These are phyloP conservation scores for Echites panduratus DNA, from an alignment of 257 asterid species.

Conservation along the genomic window DNA sequence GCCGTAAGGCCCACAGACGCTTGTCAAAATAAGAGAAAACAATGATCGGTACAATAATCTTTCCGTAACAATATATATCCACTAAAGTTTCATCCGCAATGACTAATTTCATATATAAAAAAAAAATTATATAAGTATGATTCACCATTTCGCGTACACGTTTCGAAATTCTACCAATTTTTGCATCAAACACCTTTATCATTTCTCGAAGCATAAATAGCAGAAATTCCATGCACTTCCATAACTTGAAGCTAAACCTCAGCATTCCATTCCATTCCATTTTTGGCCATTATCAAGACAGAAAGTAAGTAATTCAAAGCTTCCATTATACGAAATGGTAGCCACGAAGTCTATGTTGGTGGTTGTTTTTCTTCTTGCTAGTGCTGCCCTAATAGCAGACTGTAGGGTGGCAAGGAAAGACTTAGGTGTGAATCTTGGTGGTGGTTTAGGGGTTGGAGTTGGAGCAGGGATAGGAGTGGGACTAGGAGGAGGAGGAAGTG, in stretches of 20 bases:
- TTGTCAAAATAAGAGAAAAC: slow-evolving; percentile 3
- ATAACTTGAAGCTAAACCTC: slow-evolving; percentile 1
- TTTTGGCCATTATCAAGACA: no score
- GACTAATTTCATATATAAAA: not conserved
- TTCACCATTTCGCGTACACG: slow-evolving; percentile 3
- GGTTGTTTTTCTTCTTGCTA: slow-evolving; percentile 17
- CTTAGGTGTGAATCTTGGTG: slow-evolving; percentile 30
- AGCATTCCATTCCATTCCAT: no score
- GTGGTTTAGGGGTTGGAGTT: slow-evolving; percentile 25
- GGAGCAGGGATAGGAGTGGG: slow-evolving; percentile 34
- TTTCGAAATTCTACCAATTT: not conserved
- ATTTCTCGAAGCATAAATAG: slow-evolving; percentile 5
- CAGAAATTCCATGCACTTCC: not conserved
- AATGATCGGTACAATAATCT: no score
- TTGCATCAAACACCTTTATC: not conserved
- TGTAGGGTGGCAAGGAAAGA: slow-evolving; percentile 28
- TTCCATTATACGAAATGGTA: slow-evolving; percentile 17
- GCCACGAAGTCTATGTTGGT: slow-evolving; percentile 14
- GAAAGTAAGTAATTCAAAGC: no score
- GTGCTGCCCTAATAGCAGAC: slow-evolving; percentile 15
- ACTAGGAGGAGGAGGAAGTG: slow-evolving; percentile 33
- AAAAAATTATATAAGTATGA: not conserved
- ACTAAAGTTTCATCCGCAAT: not conserved
- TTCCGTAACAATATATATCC: no score
- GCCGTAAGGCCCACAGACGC: not conserved